Conservation (phyloP, 2,329 filamentous ascomycete genomes). For the Pochonia chlamydosporia region DNA sequence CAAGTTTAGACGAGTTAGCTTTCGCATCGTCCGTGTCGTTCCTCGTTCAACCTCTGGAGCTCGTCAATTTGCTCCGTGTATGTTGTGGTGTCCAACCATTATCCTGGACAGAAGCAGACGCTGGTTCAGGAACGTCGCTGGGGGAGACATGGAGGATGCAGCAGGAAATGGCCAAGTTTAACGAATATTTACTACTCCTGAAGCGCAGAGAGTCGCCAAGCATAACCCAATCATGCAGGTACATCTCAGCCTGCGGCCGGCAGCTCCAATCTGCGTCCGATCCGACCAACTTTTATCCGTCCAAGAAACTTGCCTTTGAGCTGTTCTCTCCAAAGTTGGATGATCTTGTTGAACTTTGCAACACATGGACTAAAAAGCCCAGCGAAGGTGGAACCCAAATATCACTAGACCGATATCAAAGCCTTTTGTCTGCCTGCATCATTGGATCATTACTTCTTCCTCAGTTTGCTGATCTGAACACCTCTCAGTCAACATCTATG, state of each 20-base stretch:
- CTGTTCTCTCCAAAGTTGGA: slow-evolving; percentile 47
- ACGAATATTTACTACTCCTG: slow-evolving; percentile 51
- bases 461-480: slow-evolving; percentile 40
- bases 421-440: slow-evolving; percentile 43
- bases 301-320: slow-evolving; percentile 47
- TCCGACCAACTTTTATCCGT: slow-evolving; percentile 29
- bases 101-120: slow-evolving; percentile 21
- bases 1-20: slow-evolving; percentile 54
- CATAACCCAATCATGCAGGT: slow-evolving; percentile 1
- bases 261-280: slow-evolving; percentile 20
- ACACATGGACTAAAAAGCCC: slow-evolving; percentile 39
- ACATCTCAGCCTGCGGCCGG: slow-evolving; percentile 6
- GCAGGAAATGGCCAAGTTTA: slow-evolving; percentile 35
- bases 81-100: slow-evolving; percentile 53
- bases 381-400: slow-evolving; percentile 42
- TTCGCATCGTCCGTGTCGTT: slow-evolving; percentile 60
- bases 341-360: slow-evolving; percentile 40
- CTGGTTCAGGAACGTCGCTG: slow-evolving; percentile 41
- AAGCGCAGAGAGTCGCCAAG: slow-evolving; percentile 18
- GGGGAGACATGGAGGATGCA: slow-evolving; percentile 42
- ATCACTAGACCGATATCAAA: slow-evolving; percentile 47
- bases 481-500: slow-evolving; percentile 42
- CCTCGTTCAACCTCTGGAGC: slow-evolving; percentile 58
- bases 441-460: slow-evolving; percentile 40
- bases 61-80: slow-evolving; percentile 63